Conservation (phyloP, 2,329 filamentous ascomycete genomes). For the Fusarium palustre region DNA sequence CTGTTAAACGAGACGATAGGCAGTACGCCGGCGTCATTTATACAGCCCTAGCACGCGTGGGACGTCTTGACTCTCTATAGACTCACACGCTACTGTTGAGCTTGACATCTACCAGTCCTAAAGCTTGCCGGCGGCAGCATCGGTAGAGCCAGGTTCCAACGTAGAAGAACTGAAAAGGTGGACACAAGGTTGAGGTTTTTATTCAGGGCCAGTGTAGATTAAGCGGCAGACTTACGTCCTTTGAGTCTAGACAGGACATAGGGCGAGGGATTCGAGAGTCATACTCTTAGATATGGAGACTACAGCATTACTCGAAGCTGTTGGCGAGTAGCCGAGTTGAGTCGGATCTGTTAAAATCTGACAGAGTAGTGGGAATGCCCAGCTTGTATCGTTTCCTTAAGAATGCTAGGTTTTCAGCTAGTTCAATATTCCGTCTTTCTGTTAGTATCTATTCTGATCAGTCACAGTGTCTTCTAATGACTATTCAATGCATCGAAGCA, state of each 20-base stretch:
- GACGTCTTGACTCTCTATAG: background rate
- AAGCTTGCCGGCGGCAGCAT: accelerated
- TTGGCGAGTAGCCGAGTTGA: background rate
- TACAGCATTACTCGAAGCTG: background rate
- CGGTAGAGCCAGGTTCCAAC: background rate
- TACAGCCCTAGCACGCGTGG: background rate
- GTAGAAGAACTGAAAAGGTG: background rate
- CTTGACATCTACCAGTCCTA: background rate
- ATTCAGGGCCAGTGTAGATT: background rate
- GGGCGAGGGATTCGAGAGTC: background rate
- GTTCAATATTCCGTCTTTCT: background rate
- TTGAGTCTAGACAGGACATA: background rate
- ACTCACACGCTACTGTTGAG: background rate
- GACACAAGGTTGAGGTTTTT: background rate
- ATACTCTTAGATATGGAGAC: accelerated
- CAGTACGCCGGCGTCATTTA: too few species aligned
- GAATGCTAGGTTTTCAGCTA: background rate
- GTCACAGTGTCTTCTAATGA: too few species aligned
- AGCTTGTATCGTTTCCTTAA: accelerated
- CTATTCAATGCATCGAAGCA: too few species aligned
- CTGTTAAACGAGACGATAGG: background rate
- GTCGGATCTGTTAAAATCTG: accelerated
- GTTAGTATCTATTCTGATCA: background rate
- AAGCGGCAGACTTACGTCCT: background rate
- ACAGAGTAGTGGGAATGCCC: accelerated